Evolutionary conservation across 1,284 basidiomycete genomes (phyloP).

Genomic region (Clitocybe nebularis): DNA sequence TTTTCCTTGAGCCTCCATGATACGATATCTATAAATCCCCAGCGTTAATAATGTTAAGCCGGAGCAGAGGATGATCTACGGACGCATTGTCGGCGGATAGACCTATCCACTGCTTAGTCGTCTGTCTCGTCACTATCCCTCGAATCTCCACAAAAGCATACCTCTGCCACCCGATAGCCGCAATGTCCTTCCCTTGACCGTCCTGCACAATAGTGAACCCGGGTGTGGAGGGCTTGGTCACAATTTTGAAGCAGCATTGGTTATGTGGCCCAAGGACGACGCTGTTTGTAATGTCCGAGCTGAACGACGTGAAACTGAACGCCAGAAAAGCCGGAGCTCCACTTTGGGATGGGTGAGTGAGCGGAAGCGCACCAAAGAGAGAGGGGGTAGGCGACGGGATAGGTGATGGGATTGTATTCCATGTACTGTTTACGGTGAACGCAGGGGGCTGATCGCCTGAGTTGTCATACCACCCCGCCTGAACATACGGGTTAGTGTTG

Average conservation of each 20-base stretch:
- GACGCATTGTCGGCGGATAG: slow-evolving; percentile 2
- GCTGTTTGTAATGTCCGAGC: background rate
- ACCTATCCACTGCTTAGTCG: slow-evolving; percentile 2
- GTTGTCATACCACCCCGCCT: no score
- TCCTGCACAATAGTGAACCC: slow-evolving; percentile 1
- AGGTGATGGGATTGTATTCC: no score
- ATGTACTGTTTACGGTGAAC: no score
- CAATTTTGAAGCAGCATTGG: background rate
- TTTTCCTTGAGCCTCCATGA: background rate
- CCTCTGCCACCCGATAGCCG: slow-evolving; percentile 3
- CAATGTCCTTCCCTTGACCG: background rate
- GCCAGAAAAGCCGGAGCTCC: no score
- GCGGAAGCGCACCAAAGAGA: no score
- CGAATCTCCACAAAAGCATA: slow-evolving; percentile 2
- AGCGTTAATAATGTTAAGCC: background rate
- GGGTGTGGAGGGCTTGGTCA: background rate
- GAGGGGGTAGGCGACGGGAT: no score
- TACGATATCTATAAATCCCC: background rate
- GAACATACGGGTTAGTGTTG: no score
- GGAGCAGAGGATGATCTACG: background rate
- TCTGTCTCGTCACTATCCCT: slow-evolving; percentile 1
- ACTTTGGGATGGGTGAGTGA: no score
- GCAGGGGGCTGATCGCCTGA: no score
- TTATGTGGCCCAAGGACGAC: background rate
- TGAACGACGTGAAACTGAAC: background rate